Conservation (phyloP, 208 protist species). For the Leishmania lainsoni region DNA sequence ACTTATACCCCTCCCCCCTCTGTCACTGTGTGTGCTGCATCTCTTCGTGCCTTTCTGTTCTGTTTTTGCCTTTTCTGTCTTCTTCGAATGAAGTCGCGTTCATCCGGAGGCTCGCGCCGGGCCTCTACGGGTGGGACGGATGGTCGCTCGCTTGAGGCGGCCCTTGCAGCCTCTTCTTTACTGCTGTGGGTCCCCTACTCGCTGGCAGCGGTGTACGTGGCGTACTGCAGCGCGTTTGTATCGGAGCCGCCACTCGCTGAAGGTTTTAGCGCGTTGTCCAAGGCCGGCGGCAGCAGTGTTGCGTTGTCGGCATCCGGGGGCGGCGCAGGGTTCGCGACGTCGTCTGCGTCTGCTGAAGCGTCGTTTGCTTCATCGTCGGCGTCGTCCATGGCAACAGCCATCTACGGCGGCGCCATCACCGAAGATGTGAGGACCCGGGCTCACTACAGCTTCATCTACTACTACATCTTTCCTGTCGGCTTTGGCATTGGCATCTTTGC, state of each 20-base stretch:
- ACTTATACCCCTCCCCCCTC: background rate
- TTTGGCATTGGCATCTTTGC: conserved; percentile 56
- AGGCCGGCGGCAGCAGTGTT: background rate
- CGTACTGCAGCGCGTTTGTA: conserved; percentile 59
- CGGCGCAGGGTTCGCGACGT: conserved; percentile 6
- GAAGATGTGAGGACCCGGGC: background rate
- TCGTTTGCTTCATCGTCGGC: background rate
- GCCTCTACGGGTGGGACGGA: conserved; percentile 17
- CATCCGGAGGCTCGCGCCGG: conserved; percentile 9
- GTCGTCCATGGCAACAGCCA: background rate
- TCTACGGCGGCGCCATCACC: background rate
- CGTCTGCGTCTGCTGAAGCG: background rate
- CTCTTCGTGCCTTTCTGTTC: no score
- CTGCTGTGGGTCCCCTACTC: conserved; percentile 77
- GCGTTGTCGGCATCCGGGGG: background rate
- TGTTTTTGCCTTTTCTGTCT: background rate
- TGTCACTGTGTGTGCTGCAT: background rate
- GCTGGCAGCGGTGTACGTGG: conserved; percentile 61
- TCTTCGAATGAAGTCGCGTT: conserved; percentile 16
- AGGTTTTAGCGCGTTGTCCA: conserved; percentile 1
- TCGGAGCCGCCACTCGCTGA: conserved; percentile 14
- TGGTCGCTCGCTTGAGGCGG: conserved; percentile 33
- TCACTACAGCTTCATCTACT: conserved; percentile 40
- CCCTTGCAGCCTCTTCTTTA: conserved; percentile 43
- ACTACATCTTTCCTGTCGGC: conserved; percentile 50